These are phyloP conservation scores for Penicillium sp. DNA, from an alignment of 2,329 filamentous ascomycete species.

Conservation along the genomic window DNA sequence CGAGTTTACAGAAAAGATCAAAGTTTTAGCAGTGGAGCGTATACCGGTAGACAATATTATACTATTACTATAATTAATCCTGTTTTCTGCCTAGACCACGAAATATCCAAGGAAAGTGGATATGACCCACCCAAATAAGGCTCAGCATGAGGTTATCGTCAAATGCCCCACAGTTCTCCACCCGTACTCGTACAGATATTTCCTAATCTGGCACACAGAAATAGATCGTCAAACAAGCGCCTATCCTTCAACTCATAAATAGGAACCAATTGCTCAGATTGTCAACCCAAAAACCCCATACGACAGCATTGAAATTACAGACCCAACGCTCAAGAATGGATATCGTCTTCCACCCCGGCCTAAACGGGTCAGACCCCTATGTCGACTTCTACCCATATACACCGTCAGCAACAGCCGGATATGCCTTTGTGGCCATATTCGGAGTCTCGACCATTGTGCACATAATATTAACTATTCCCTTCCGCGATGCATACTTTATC, in stretches of 20 bases:
- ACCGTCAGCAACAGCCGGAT: slow-evolving; percentile 35
- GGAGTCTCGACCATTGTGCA: slow-evolving; percentile 32
- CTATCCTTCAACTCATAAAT: slow-evolving; percentile 1
- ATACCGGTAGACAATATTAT: too few species aligned
- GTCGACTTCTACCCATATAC: slow-evolving; percentile 41
- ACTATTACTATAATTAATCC: too few species aligned
- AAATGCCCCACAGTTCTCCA: slow-evolving; percentile 6
- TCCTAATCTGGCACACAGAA: slow-evolving; percentile 19
- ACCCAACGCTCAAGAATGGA: slow-evolving; percentile 25
- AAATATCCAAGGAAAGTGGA: too few species aligned
- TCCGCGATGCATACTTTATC: slow-evolving; percentile 38
- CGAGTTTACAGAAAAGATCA: too few species aligned
- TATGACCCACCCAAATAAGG: not conserved
- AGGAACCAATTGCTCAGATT: not conserved
- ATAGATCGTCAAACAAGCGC: not conserved
- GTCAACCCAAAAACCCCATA: not conserved
- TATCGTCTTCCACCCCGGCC: slow-evolving; percentile 30
- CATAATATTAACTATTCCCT: slow-evolving; percentile 32
- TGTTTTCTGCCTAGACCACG: too few species aligned
- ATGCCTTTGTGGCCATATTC: slow-evolving; percentile 38
- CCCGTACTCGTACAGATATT: slow-evolving; percentile 33
- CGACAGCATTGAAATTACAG: not conserved
- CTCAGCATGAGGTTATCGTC: not conserved
- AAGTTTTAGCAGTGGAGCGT: too few species aligned
- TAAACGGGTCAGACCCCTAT: slow-evolving; percentile 31